These are phyloP conservation scores for Aspergillus kassunensis DNA, from an alignment of 495 filamentous ascomycete species.

Conservation along the genomic window DNA sequence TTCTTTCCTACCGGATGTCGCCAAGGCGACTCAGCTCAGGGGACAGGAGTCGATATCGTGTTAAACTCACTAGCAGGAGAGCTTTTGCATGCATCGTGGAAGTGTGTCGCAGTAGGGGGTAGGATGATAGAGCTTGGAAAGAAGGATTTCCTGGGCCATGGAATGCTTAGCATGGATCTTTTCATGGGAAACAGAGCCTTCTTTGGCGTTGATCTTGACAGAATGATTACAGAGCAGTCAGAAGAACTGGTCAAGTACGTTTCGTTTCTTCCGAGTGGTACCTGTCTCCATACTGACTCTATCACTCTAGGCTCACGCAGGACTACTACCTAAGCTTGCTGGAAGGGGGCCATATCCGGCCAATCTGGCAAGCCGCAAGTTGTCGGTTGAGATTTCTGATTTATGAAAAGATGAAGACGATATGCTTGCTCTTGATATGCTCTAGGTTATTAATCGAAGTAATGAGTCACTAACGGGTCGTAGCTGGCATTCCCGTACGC, in stretches of 20 bases:
- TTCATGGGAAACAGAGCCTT: slow-evolving; percentile 37
- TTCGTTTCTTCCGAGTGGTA: too few species aligned
- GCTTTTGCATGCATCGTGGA: slow-evolving; percentile 46
- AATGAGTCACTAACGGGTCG: neutral
- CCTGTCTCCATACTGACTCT: too few species aligned
- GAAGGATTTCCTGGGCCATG: slow-evolving; percentile 19
- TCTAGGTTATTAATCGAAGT: neutral
- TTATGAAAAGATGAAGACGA: too few species aligned
- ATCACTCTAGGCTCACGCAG: too few species aligned
- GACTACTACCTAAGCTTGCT: too few species aligned
- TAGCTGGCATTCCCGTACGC: neutral
- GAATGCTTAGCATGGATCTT: slow-evolving; percentile 25
- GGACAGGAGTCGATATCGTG: slow-evolving; percentile 50
- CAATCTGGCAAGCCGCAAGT: too few species aligned
- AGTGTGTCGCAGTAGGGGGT: slow-evolving; percentile 51
- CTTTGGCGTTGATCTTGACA: slow-evolving; percentile 25
- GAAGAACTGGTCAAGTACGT: too few species aligned
- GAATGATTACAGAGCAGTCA: too few species aligned
- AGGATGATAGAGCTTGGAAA: slow-evolving; percentile 48
- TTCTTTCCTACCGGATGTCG: slow-evolving; percentile 46
- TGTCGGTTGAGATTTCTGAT: too few species aligned
- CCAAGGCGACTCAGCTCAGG: too few species aligned
- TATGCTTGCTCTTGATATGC: too few species aligned
- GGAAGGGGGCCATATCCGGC: too few species aligned
- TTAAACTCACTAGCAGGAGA: slow-evolving; percentile 49